Evolutionary conservation across 352 stramenopile genomes (phyloP), one percentile per base, ranked within the genome.

Genomic region (Pythium oligandrum): DNA sequence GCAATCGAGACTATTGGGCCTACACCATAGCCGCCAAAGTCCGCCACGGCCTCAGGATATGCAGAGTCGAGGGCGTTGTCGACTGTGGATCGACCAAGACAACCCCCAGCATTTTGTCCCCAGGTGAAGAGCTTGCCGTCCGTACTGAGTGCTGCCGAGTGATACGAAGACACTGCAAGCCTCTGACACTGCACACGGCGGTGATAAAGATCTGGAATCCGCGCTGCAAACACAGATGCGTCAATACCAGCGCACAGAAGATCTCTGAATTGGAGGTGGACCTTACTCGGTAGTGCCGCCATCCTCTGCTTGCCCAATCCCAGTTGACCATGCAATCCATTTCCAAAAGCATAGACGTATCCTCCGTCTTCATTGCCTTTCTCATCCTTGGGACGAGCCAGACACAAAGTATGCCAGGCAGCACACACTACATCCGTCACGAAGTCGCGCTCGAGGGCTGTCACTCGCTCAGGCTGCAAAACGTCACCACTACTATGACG

Each of bases 51-150:
- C 4, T 78, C 81, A 0, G 81, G 78, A 39, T 91, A 78, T 0
- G 51, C 52, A 0, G 78, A 53, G 45, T 85, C 67, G 0, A 51
- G 44, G 0, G 53, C 63, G 8, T 39, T 61, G 12, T 77, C 52
- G 0, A 66, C 48, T 0, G 58, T 61, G 4, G 54, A 44, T 0
- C 81, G 64, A 11, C 81, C 81, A 9, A 91, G 67, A 59, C 78
- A 88, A 0, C 76, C 81, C 0, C 57, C 71, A 0, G 60, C 33
- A 42, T 88, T 89, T 33, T 77, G 72, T 0, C 81, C 81, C 81
- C 81, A 91, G 0, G 78, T 86, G 59, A 86, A 89, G 31, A 91
- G 55, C n/a, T 74, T 68, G 1, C 78, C 78, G 33, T 89, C 77
- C 0, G 59, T 55, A 2, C 62, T 77, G 26, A 91, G 61, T 6